Evolutionary conservation across 148 eudicot genomes (phyloP), one percentile per base, ranked within the genome.

Genomic region (Chenopodium suecicum): DNA sequence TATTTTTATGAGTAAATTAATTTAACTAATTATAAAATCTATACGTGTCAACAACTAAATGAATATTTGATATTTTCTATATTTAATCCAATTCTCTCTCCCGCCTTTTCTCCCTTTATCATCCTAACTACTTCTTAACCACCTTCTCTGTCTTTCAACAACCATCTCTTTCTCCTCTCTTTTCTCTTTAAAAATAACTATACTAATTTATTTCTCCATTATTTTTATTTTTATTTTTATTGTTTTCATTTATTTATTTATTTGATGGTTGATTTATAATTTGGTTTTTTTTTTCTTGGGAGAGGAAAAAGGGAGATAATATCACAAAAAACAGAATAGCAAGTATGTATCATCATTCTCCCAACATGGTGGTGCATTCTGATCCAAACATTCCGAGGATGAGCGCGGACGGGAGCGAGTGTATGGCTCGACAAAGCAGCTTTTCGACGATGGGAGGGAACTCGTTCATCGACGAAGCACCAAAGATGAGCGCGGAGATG

Each of bases 401-500:
- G 4, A 7, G 68, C 7, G 48, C 76, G 9, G 85, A 83, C 9
- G 85, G 85, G 9, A 87, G 82, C 0, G 89, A 89, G 29, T 83
- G 25, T 50, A 50, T 76, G 22, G 77, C n/a, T 58, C 87, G 91
- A 11, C 74, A 77, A 32, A 91, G 94, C 67, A 83, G 87, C 77
- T 88, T 86, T 74, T 87, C 92, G 3, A 88, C 78, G 23, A 73
- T 77, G 25, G 86, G 84, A 22, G 86, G 85, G 23, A 72, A 76
- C 37, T 82, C 87, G 10, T 84, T 82, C 74, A 71, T 75, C 12
- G 85, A 83, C 7, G 92, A 88, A 5, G 73, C 54, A 1, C 78
- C 52, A 1, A 82, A 91, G 17, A 44, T 85, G 32, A 90, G 94
- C 74, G 71, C 84, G 0, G 93, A 90, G 22, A 88, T 85, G 31